A percentile compares a stretch with the other conserved stretches of the same genome.
Conservation (phyloP, 2,329 filamentous ascomycete species). For the Cryphonectria carpinicola region DNA sequence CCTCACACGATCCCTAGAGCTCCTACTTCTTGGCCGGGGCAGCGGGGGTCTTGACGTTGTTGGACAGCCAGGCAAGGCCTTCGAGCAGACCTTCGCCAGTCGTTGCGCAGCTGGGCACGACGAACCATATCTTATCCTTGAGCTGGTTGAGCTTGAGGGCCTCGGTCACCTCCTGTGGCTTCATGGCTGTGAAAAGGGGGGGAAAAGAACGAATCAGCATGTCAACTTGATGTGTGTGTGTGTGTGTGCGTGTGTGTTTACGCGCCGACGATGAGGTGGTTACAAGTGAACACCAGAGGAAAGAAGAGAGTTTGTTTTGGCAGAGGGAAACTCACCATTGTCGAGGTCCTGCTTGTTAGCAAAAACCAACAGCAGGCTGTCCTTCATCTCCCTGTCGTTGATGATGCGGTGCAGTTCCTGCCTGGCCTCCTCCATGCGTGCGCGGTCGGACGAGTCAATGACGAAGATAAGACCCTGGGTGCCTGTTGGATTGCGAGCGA, state of each 20-base stretch:
- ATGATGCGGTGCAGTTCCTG: slow-evolving; percentile 96
- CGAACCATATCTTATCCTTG: slow-evolving; percentile 84
- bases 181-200: slow-evolving; percentile 65
- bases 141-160: slow-evolving; percentile 75
- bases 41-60: slow-evolving; percentile 74
- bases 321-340: slow-evolving; percentile 60
- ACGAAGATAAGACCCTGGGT: slow-evolving; percentile 99
- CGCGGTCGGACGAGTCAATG: slow-evolving; percentile 91
- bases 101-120: slow-evolving; percentile 81
- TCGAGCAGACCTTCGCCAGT: slow-evolving; percentile 81
- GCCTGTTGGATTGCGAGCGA: slow-evolving; percentile 52
- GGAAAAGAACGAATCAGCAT: background rate
- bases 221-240: slow-evolving; percentile 13
- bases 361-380: slow-evolving; percentile 91
- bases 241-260: background rate
- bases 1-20: slow-evolving; percentile 4
- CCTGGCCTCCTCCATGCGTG: slow-evolving; percentile 88
- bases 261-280: background rate
- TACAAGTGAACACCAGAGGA: background rate
- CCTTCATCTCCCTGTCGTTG: slow-evolving; percentile 97
- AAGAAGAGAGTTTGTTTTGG: background rate
- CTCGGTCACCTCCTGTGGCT: slow-evolving; percentile 78
- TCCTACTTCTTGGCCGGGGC: slow-evolving; percentile 58
- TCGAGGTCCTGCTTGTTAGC: slow-evolving; percentile 98
- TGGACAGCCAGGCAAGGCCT: slow-evolving; percentile 81